Evolutionary conservation across 192 early-diverging fungal species (phyloP).

Genomic region (Mortierella claussenii): DNA sequence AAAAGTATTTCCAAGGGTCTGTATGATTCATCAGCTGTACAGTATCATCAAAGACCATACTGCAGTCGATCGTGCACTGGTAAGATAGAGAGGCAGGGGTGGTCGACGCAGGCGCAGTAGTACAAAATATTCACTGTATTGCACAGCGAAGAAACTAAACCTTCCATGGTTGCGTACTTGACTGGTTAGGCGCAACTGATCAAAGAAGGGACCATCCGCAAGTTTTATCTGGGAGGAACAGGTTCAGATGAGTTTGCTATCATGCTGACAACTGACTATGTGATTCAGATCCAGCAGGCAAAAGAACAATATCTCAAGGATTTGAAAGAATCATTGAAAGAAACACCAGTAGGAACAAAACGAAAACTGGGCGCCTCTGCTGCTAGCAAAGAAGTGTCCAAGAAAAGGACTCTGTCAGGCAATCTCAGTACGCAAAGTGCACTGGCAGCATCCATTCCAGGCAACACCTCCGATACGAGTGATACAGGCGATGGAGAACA

Average conservation of each 20-base stretch:
- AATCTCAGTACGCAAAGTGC: neutral
- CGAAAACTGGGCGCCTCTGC: neutral
- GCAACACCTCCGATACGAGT: neutral
- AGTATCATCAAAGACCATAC: slow-evolving; percentile 54
- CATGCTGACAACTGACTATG: slow-evolving; percentile 54
- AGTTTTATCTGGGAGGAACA: slow-evolving; percentile 56
- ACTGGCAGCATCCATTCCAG: neutral
- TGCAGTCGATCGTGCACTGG: slow-evolving; percentile 55
- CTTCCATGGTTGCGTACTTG: neutral
- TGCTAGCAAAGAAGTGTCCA: neutral
- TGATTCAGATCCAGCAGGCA: slow-evolving; percentile 42
- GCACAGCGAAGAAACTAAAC: neutral
- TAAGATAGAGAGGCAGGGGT: no score
- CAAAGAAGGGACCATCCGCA: slow-evolving; percentile 43
- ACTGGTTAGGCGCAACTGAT: slow-evolving; percentile 44
- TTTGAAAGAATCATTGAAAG: neutral
- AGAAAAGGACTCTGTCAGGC: neutral
- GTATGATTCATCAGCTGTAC: slow-evolving; percentile 61
- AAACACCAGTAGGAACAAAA: neutral
- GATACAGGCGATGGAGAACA: neutral
- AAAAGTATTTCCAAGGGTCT: slow-evolving; percentile 42
- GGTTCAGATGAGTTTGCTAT: slow-evolving; percentile 58
- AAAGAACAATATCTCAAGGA: slow-evolving; percentile 50
- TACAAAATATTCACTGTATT: slow-evolving; percentile 25
- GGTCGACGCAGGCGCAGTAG: no score